These are phyloP conservation scores for Dipteronia sinensis DNA, from an alignment of 345 rosid species.

Conservation along the genomic window DNA sequence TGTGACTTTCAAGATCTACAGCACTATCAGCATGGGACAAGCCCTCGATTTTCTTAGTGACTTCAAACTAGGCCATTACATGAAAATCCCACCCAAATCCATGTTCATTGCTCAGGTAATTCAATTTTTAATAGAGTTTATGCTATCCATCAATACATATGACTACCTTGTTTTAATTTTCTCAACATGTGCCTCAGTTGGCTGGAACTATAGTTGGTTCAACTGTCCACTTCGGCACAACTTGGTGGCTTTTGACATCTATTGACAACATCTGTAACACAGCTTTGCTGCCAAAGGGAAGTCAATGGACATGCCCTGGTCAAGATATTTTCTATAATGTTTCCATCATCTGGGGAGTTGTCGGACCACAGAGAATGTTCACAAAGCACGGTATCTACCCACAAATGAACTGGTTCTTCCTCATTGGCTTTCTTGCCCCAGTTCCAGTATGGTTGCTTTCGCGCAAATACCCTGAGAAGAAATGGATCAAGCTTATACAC, in stretches of 20 bases:
- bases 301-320: slow-evolving; percentile 86
- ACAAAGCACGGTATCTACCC: slow-evolving; percentile 57
- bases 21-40: slow-evolving; percentile 73
- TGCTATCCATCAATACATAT: background rate
- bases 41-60: slow-evolving; percentile 66
- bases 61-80: slow-evolving; percentile 86
- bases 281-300: slow-evolving; percentile 51
- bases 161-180: background rate
- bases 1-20: slow-evolving; percentile 81
- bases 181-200: slow-evolving; percentile 26
- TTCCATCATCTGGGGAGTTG: slow-evolving; percentile 83
- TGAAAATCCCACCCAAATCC: slow-evolving; percentile 82
- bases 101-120: slow-evolving; percentile 74
- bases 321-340: slow-evolving; percentile 72
- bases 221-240: slow-evolving; percentile 54
- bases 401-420: slow-evolving; percentile 72
- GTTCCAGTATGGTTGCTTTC: slow-evolving; percentile 59
- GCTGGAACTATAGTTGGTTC: slow-evolving; percentile 69
- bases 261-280: slow-evolving; percentile 62
- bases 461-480: slow-evolving; percentile 58
- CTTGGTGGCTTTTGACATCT: slow-evolving; percentile 69
- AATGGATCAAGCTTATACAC: slow-evolving; percentile 55
- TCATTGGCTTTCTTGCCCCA: slow-evolving; percentile 68
- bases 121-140: background rate
- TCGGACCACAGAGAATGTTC: slow-evolving; percentile 75